Percentiles rank a stretch among this genome's conserved stretches.
Conservation (phyloP, 768 basidiomycete genomes). For the Daedalea quercina region DNA sequence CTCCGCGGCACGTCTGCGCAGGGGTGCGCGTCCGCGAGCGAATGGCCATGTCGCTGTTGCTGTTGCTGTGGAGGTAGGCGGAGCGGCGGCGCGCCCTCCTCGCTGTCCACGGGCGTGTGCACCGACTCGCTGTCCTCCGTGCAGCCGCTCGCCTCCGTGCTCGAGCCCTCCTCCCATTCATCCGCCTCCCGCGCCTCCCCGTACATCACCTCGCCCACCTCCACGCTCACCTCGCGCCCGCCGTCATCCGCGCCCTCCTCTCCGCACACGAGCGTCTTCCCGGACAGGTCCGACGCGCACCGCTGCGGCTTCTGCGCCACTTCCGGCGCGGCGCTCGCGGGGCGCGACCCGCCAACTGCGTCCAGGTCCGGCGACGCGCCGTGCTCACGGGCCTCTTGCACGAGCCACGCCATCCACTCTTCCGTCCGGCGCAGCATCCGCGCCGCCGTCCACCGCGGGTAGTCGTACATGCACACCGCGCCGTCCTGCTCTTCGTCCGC, state of each 20-base stretch:
- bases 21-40: not conserved
- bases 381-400: slow-evolving; percentile 9
- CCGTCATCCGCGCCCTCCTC: slow-evolving; percentile 23
- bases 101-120: slow-evolving; percentile 17
- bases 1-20: slow-evolving; percentile 7
- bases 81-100: not conserved
- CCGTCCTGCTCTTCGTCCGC: slow-evolving; percentile 15
- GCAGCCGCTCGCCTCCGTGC: slow-evolving; percentile 5
- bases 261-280: slow-evolving; percentile 1
- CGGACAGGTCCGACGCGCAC: not conserved
- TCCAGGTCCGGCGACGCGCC: slow-evolving; percentile 1
- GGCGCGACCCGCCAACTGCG: slow-evolving; percentile 24
- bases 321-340: slow-evolving; percentile 19
- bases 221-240: slow-evolving; percentile 8
- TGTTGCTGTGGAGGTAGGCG: not conserved
- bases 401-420: slow-evolving; percentile 19
- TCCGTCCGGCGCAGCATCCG: slow-evolving; percentile 46
- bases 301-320: not conserved
- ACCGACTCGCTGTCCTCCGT: slow-evolving; percentile 19
- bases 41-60: not conserved
- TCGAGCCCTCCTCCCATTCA: slow-evolving; percentile 6
- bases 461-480: slow-evolving; percentile 22
- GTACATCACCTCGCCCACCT: slow-evolving; percentile 6
- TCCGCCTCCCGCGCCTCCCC: slow-evolving; percentile 5
- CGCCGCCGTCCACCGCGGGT: slow-evolving; percentile 47